Percentiles rank a stretch among this genome's conserved stretches.
These are phyloP conservation scores for Pseudonectria foliicola DNA, from an alignment of 2,329 filamentous ascomycete species.

Conservation along the genomic window DNA sequence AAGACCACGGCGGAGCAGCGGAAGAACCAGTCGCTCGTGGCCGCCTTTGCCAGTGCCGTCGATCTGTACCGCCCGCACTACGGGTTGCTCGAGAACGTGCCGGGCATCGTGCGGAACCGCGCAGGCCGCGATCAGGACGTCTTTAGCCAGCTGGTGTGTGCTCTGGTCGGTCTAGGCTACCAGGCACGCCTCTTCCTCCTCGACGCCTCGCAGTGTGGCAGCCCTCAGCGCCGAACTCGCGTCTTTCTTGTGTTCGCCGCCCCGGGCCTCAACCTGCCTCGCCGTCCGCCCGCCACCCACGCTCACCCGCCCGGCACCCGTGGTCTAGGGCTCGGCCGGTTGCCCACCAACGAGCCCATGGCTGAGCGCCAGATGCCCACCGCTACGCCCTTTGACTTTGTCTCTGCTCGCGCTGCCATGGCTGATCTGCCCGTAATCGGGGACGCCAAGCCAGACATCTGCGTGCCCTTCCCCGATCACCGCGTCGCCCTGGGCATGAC, in stretches of 20 bases:
- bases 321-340: slow-evolving; percentile 42
- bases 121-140: slow-evolving; percentile 50
- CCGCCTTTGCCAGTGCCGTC: slow-evolving; percentile 66
- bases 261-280: slow-evolving; percentile 52
- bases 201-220: slow-evolving; percentile 63
- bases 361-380: slow-evolving; percentile 36
- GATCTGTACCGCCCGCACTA: slow-evolving; percentile 72
- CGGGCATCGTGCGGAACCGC: slow-evolving; percentile 50
- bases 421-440: slow-evolving; percentile 55
- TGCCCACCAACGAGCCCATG: slow-evolving; percentile 54
- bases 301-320: slow-evolving; percentile 40
- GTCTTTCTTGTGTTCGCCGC: slow-evolving; percentile 68
- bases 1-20: slow-evolving; percentile 48
- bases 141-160: slow-evolving; percentile 65
- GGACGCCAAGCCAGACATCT: slow-evolving; percentile 55
- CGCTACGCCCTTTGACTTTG: slow-evolving; percentile 52
- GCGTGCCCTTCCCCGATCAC: slow-evolving; percentile 63
- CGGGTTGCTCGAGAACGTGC: slow-evolving; percentile 71
- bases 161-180: slow-evolving; percentile 70
- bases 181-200: slow-evolving; percentile 62
- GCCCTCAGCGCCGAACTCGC: slow-evolving; percentile 57
- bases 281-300: slow-evolving; percentile 54
- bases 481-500: slow-evolving; percentile 40
- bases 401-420: slow-evolving; percentile 47
- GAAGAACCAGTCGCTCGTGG: slow-evolving; percentile 69